These are phyloP conservation scores for Aureobasidium musti DNA, from an alignment of 2,329 filamentous ascomycete species.

Conservation along the genomic window DNA sequence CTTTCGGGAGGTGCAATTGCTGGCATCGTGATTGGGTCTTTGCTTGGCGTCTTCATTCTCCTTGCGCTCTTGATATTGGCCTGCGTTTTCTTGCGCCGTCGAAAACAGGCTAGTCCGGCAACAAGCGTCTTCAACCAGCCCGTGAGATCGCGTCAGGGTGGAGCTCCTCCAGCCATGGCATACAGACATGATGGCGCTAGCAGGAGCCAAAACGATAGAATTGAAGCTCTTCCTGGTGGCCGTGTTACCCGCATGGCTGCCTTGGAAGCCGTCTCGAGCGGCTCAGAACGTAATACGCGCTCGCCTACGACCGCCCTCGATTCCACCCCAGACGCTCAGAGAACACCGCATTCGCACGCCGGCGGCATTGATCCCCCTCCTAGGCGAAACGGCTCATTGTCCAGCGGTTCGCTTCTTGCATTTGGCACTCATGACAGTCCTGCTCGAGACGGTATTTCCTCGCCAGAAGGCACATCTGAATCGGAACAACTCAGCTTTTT, in stretches of 20 bases:
- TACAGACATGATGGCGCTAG: constrained; percentile 45
- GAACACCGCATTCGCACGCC: constrained; percentile 48
- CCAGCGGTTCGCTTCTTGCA: constrained; percentile 71
- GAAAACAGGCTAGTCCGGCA: constrained; percentile 60
- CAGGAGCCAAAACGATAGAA: constrained; percentile 41
- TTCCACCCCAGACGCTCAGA: constrained; percentile 60
- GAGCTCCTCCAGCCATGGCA: constrained; percentile 43
- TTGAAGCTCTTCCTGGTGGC: constrained; percentile 78
- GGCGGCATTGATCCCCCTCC: constrained; percentile 57
- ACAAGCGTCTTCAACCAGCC: constrained; percentile 88
- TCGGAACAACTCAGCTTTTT: constrained; percentile 96
- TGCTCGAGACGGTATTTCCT: constrained; percentile 73
- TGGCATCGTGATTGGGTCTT: constrained; percentile 80
- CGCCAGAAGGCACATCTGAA: constrained; percentile 84
- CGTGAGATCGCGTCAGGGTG: constrained; percentile 59
- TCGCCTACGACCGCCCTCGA: constrained; percentile 47
- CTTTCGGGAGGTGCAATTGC: constrained; percentile 87
- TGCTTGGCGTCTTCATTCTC: constrained; percentile 71
- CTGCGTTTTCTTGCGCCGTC: constrained; percentile 61
- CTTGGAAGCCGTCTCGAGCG: constrained; percentile 71
- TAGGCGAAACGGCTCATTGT: constrained; percentile 83
- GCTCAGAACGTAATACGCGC: constrained; percentile 55
- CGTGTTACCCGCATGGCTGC: constrained; percentile 96
- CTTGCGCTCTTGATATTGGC: constrained; percentile 61
- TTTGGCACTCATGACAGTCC: constrained; percentile 65